Evolutionary conservation across 225 moss, liverwort and hornwort genomes (phyloP).

Genomic region (Pseudoscleropodium purum): DNA sequence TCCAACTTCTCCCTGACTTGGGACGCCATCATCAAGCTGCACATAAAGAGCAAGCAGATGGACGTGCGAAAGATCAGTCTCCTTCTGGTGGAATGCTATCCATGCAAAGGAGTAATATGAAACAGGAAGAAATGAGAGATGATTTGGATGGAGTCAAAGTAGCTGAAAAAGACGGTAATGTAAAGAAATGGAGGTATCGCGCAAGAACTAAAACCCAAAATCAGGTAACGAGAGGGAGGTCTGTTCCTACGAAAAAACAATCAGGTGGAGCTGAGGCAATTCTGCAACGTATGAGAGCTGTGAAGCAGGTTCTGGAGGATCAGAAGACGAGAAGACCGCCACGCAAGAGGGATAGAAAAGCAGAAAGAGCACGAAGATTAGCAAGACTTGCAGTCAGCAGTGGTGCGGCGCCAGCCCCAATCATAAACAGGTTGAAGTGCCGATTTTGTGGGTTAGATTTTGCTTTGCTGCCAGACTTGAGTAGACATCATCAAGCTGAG

Average conservation of each 20-base stretch:
- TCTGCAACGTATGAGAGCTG: slow-evolving; percentile 58
- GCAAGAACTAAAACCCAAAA: slow-evolving; percentile 50
- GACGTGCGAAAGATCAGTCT: background rate
- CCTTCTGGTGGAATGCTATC: slow-evolving; percentile 18
- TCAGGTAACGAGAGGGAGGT: slow-evolving; percentile 19
- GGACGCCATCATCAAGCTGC: slow-evolving; percentile 69
- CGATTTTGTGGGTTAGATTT: slow-evolving; percentile 45
- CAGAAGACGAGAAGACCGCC: slow-evolving; percentile 26
- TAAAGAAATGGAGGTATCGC: slow-evolving; percentile 53
- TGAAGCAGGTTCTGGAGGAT: slow-evolving; percentile 50
- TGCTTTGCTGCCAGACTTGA: slow-evolving; percentile 28
- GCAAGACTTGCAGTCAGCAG: slow-evolving; percentile 33
- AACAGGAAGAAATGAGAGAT: slow-evolving; percentile 12
- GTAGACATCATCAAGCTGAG: slow-evolving; percentile 49
- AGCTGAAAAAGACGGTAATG: slow-evolving; percentile 26
- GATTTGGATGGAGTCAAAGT: slow-evolving; percentile 17
- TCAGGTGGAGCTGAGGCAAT: slow-evolving; percentile 56
- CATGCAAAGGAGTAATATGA: background rate
- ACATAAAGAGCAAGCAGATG: slow-evolving; percentile 29
- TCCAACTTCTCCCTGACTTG: slow-evolving; percentile 56
- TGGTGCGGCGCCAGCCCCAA: slow-evolving; percentile 11
- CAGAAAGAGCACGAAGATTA: slow-evolving; percentile 49
- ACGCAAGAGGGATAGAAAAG: slow-evolving; percentile 65
- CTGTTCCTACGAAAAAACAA: slow-evolving; percentile 36
- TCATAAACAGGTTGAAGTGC: slow-evolving; percentile 23